These are phyloP conservation scores for Triticum urartu DNA, from an alignment of 176 grass and related monocot genomes.

Conservation along the genomic window DNA sequence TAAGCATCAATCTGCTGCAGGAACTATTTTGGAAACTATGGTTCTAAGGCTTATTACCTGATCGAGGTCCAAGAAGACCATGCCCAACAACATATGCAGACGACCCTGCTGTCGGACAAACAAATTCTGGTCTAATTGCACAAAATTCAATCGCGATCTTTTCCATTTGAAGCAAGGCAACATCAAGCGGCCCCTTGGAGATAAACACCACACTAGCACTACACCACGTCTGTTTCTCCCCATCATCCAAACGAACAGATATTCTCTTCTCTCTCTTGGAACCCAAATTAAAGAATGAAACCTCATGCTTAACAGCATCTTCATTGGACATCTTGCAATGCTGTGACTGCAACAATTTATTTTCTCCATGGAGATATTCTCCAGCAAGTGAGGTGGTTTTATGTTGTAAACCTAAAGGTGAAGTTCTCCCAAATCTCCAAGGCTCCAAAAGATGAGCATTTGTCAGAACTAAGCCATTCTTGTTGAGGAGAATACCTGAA, in stretches of 20 bases:
- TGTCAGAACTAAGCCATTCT: slow-evolving; percentile 78
- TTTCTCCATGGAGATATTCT: slow-evolving; percentile 20
- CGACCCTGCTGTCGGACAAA: slow-evolving; percentile 61
- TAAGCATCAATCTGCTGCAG: slow-evolving; percentile 22
- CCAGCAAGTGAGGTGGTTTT: slow-evolving; percentile 34
- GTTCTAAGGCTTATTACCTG: slow-evolving; percentile 48
- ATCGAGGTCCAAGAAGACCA: slow-evolving; percentile 86
- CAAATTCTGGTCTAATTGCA: slow-evolving; percentile 67
- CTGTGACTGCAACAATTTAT: slow-evolving; percentile 20
- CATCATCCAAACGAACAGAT: slow-evolving; percentile 66
- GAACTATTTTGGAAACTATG: slow-evolving; percentile 5
- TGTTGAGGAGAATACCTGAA: slow-evolving; percentile 89
- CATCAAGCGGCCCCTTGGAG: slow-evolving; percentile 81
- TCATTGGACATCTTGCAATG: slow-evolving; percentile 28
- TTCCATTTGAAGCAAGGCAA: slow-evolving; percentile 84
- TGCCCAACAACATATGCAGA: slow-evolving; percentile 74
- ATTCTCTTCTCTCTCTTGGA: slow-evolving; percentile 64
- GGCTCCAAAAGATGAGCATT: slow-evolving; percentile 96
- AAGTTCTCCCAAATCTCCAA: slow-evolving; percentile 92
- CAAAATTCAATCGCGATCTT: slow-evolving; percentile 51
- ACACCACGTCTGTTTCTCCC: slow-evolving; percentile 56
- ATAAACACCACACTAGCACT: slow-evolving; percentile 79
- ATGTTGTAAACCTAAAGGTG: slow-evolving; percentile 48
- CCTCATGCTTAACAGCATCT: slow-evolving; percentile 44
- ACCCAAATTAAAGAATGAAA: slow-evolving; percentile 47